These are phyloP conservation scores for Cyberlindnera misumaiensis DNA, from an alignment of 805 yeast species.

Conservation along the genomic window DNA sequence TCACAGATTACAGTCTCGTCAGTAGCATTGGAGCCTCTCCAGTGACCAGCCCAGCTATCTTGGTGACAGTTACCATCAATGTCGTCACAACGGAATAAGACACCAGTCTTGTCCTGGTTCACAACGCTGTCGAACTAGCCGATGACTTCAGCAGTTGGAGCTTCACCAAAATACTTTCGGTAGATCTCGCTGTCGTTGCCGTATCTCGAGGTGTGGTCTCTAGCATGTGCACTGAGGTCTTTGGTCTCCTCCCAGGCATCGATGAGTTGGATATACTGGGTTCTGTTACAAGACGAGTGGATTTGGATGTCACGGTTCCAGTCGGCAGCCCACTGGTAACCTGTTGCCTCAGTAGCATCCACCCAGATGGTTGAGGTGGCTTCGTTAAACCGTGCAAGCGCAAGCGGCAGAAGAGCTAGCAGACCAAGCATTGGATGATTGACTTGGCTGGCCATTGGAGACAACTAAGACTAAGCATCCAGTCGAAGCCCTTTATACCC, in stretches of 20 bases:
- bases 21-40: constrained; percentile 30
- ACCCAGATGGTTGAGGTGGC: constrained; percentile 11
- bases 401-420: not conserved
- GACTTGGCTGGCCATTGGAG: no score
- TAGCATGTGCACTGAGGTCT: constrained; percentile 29
- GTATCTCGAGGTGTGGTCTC: constrained; percentile 27
- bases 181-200: constrained; percentile 29
- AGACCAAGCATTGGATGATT: no score
- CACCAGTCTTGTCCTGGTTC: constrained; percentile 28
- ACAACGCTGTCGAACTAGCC: constrained; percentile 30
- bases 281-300: constrained; percentile 16
- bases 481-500: no score
- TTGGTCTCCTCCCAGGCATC: constrained; percentile 28
- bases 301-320: constrained; percentile 18
- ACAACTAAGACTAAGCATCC: no score
- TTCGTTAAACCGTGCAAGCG: not conserved
- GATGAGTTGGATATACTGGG: constrained; percentile 12
- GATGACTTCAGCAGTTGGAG: constrained; percentile 29
- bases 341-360: constrained; percentile 6
- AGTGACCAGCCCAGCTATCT: constrained; percentile 33
- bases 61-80: constrained; percentile 30
- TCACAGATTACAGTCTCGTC: constrained; percentile 37
- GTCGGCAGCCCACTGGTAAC: constrained; percentile 10
- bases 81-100: constrained; percentile 34
- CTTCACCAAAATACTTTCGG: constrained; percentile 32